Conservation (phyloP, 2,329 filamentous ascomycete genomes). For the Fusarium annulatum region DNA sequence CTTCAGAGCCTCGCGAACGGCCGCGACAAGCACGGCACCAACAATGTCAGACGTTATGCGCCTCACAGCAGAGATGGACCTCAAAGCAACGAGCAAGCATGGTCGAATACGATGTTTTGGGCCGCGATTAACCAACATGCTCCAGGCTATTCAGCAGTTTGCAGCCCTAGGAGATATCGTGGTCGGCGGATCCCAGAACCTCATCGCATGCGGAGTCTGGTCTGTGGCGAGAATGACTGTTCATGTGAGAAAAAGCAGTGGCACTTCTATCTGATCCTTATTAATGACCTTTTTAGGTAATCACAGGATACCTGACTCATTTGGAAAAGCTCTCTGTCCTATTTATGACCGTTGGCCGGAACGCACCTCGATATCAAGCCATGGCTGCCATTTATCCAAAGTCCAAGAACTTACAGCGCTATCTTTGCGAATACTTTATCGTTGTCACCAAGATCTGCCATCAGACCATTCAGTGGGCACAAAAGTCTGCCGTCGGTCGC, state of each 20-base stretch:
- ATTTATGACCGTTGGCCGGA: not conserved
- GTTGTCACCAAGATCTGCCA: not conserved
- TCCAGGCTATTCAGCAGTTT: not conserved
- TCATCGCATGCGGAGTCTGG: not conserved
- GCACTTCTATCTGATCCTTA: not conserved
- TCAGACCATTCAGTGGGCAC: not conserved
- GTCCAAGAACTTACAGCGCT: not conserved
- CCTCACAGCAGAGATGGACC: not conserved
- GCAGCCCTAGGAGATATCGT: not conserved
- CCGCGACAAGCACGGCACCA: not conserved
- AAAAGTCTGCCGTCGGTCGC: not conserved
- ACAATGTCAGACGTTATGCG: not conserved
- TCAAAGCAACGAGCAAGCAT: not conserved
- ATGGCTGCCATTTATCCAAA: not conserved
- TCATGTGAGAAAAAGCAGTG: not conserved
- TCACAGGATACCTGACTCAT: not conserved
- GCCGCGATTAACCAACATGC: not conserved
- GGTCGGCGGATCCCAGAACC: not conserved
- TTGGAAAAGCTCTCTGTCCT: not conserved
- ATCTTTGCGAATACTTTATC: not conserved
- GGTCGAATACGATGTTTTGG: not conserved
- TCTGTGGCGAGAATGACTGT: not conserved
- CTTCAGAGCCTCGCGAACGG: not conserved
- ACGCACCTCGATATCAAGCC: not conserved
- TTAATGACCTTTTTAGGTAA: not conserved